Evolutionary conservation across 768 basidiomycete species (phyloP), one percentile per base, ranked within the genome.

Genomic region (Lactarius indigo): DNA sequence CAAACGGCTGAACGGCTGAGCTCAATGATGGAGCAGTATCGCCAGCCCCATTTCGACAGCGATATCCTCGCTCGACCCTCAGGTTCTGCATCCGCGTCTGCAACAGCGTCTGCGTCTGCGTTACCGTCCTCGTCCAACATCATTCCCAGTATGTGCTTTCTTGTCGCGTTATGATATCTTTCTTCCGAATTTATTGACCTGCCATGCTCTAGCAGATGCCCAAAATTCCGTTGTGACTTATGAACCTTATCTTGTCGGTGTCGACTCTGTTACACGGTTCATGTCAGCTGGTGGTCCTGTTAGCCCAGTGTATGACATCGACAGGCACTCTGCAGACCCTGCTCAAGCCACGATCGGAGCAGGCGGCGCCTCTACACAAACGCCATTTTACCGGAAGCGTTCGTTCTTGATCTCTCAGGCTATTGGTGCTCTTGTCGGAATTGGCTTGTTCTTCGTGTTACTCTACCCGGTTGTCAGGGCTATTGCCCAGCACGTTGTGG

Each of bases 381-480:
- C 72, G 35, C 86, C 85, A 17, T 80, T 88, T 63, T 88, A 87
- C 78, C 87, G 84, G 74, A 82, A 79, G 68, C 81, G 83, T 50
- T 84, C 82, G 80, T 89, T 90, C 78, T 86, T 89, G 65, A 81
- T 89, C 66, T 80, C 82, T 33, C 79, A 80, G 61, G 72, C 85
- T 67, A 79, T 89, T 33, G 71, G 79, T 4, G 75, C 81, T 20
- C 80, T 83, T 6, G 71, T 90, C 18, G 84, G 78, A 41, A 88
- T 91, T 61, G 86, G 81, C 18, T 73, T 90, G 42, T 75, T 90
- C 23, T 91, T 90, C 75, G 83, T 90, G 67, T 57, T 90, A 13
- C 75, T 91, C 28, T 90, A 84, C 74, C 89, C 89, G 7, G 86
- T 90, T 63, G 79, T 90, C 64, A 81, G 76, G 59, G 88, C 88